Evolutionary conservation across 495 filamentous ascomycete genomes (phyloP), one percentile per base, ranked within the genome.

Genomic region (Tuber aestivum): DNA sequence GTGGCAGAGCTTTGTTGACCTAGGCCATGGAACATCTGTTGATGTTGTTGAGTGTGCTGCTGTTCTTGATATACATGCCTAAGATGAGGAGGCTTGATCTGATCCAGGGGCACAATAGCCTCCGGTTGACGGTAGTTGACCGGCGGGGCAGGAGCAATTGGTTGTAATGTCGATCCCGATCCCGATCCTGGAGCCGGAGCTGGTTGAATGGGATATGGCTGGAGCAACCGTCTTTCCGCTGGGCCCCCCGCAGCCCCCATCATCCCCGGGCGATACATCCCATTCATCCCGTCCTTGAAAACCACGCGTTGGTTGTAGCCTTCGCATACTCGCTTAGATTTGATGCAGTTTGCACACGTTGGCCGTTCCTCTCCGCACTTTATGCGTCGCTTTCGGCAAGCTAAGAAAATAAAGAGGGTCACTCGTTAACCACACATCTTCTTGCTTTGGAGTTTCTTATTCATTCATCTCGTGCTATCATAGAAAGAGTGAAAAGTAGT

Each of bases 291-390:
- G 75, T 95, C 90, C 84, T 97, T 97, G 88, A 99, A 97, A 61
- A 97, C 87, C 45, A 99, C 91, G 69, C 93, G 89, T 82, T 94
- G 94, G 78, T 91, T 96, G 86, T 99, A 99, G 50, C 95, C 95
- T 84, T 98, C 94, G 83, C 95, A 99, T 61, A 91, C 87, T 18
- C 95, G 90, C 83, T 95, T 97, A 18, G 95, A 97, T 82, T 97
- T 97, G 84, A 94, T 89, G 85, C 95, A 99, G 83, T 98, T 94
- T 76, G 87, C 89, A 85, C 95, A 98, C 23, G 89, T 94, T 70
- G 95, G 95, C 74, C 93, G 92, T 83, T 95, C 94, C 83, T 98
- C 95, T 71, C 95, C 95, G 83, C 95, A 99, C 85, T 99, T 99
- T 83, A 99, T 98, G 70, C 95, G 92, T 32, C 95, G 90, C 84